Percentiles rank a stretch among this genome's conserved stretches.
Conservation (phyloP, 2,329 filamentous ascomycete genomes). For the Ophiostoma quercus region DNA sequence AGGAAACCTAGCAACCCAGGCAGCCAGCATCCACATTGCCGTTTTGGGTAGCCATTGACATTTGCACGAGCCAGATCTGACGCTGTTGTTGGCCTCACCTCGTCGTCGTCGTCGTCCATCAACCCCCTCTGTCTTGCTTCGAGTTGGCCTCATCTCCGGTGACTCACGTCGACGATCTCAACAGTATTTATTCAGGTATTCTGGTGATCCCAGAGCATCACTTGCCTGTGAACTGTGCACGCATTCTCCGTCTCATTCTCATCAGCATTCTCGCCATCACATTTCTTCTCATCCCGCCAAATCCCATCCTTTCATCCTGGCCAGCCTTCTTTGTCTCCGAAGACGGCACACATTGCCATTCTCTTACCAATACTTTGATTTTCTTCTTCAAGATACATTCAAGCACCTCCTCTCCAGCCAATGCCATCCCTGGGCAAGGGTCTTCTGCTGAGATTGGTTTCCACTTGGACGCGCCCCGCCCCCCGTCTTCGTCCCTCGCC, state of each 20-base stretch:
- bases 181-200: conserved; percentile 8
- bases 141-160: neutral
- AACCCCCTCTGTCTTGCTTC: neutral
- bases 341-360: conserved; percentile 6
- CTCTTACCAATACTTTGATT: neutral
- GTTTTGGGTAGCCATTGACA: neutral
- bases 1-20: conserved; percentile 11
- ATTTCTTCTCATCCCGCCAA: too few species aligned
- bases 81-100: neutral
- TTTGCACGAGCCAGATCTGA: conserved; percentile 5
- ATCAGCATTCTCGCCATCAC: too few species aligned
- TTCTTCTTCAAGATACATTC: neutral
- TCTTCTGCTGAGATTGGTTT: conserved; percentile 18
- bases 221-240: too few species aligned
- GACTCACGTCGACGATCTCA: conserved; percentile 8
- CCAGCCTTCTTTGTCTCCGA: conserved; percentile 12
- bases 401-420: neutral
- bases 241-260: neutral
- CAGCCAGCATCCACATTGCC: conserved; percentile 18
- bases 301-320: too few species aligned
- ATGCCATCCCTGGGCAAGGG: conserved; percentile 25
- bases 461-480: conserved; percentile 23
- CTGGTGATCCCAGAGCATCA: neutral
- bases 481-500: neutral
- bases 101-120: neutral